phyloP scores from a whole-genome alignment of 495 filamentous ascomycete genomes.

The Aspergillus taichungensis region DNA sequence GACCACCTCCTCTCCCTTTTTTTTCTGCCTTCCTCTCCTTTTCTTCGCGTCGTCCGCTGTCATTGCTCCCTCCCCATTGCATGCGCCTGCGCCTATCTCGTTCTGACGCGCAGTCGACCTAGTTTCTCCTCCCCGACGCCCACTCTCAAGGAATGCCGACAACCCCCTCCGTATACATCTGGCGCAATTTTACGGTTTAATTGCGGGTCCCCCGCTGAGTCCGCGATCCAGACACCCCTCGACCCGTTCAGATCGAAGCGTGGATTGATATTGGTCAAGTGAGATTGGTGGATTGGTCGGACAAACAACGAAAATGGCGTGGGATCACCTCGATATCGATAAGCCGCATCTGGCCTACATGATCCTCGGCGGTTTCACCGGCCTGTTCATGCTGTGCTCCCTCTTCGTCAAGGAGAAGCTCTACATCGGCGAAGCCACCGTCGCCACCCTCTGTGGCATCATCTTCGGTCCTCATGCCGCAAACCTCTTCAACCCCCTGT shows the following conservation, averaged over 20 bases:
- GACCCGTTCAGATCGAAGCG: too few species aligned
- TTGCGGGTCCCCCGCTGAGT: neutral
- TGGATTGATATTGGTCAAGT: too few species aligned
- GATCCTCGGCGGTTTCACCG: conserved; percentile 96
- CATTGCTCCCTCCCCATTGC: neutral
- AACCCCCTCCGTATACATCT: neutral
- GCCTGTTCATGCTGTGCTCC: conserved; percentile 96
- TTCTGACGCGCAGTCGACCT: neutral
- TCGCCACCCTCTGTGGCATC: conserved; percentile 91
- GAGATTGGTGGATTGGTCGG: conserved; percentile 7
- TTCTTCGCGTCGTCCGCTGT: neutral
- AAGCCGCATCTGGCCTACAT: conserved; percentile 96
- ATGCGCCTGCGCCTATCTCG: neutral
- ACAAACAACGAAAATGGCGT: too few species aligned
- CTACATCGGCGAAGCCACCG: conserved; percentile 97
- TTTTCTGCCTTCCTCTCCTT: neutral
- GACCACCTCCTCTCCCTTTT: conserved; percentile 1
- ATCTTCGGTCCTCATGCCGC: conserved; percentile 96
- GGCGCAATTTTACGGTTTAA: conserved; percentile 1
- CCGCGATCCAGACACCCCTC: too few species aligned
- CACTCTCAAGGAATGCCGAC: conserved; percentile 7
- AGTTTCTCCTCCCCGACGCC: neutral
- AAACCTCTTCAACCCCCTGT: conserved; percentile 72
- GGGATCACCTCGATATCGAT: conserved; percentile 88
- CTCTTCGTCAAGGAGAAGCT: conserved; percentile 96